phyloP scores from a whole-genome alignment of 495 filamentous ascomycete species.

The Aspergillus homomorphus region DNA sequence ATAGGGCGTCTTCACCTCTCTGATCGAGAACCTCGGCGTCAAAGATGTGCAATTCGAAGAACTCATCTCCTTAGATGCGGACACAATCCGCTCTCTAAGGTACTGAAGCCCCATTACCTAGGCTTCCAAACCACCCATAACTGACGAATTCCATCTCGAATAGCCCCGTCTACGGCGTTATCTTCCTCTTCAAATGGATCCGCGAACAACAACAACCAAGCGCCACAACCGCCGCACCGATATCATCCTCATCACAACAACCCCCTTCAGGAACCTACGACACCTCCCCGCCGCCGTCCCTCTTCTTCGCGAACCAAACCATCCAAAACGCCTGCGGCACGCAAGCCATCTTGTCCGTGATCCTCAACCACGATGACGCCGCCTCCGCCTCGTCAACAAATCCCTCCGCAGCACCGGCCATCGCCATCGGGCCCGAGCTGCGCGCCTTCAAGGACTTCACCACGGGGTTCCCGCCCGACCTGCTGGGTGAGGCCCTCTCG shows the following conservation, averaged over 20 bases:
- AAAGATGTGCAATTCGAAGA: constrained; percentile 96
- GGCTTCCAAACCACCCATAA: not conserved
- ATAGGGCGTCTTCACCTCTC: constrained; percentile 94
- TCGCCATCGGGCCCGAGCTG: constrained; percentile 61
- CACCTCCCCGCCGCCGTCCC: constrained; percentile 50
- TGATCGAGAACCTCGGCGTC: constrained; percentile 86
- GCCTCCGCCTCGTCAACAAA: constrained; percentile 16
- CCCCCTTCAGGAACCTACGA: constrained; percentile 69
- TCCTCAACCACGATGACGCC: constrained; percentile 73
- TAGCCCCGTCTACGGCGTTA: constrained; percentile 90
- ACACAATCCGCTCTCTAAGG: constrained; percentile 68
- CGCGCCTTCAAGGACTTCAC: constrained; percentile 89
- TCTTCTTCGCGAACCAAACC: constrained; percentile 96
- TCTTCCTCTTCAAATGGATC: constrained; percentile 99
- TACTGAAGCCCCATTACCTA: constrained; percentile 17
- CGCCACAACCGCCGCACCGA: constrained; percentile 48
- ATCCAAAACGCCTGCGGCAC: constrained; percentile 99
- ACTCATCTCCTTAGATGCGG: constrained; percentile 82
- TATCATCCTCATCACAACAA: constrained; percentile 48
- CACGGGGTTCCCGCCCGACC: constrained; percentile 76
- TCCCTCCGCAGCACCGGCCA: constrained; percentile 10
- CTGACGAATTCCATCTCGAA: not conserved
- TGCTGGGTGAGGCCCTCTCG: constrained; percentile 63
- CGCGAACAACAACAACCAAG: constrained; percentile 71
- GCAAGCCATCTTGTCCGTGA: constrained; percentile 87